Conservation (phyloP, 306 rosid species). For the Crotalaria pallida region DNA sequence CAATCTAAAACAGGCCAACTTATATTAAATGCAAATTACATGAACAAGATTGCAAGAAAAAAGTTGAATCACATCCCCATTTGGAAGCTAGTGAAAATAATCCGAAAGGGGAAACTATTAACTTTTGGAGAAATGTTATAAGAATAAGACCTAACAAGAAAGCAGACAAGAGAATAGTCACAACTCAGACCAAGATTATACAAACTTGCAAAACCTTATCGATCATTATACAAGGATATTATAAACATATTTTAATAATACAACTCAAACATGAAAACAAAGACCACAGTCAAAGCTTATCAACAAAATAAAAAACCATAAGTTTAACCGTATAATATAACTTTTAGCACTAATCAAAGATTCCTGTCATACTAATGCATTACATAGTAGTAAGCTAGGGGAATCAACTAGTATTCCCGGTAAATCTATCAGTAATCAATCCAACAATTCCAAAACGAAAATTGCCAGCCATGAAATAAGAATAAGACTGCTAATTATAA, state of each 20-base stretch:
- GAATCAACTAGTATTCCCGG: neutral
- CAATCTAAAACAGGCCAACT: slow-evolving; percentile 7
- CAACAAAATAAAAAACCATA: neutral
- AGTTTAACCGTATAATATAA: neutral
- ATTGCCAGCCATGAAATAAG: slow-evolving; percentile 5
- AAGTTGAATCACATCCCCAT: neutral
- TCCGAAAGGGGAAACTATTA: neutral
- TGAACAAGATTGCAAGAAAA: slow-evolving; percentile 1
- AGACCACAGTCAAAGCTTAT: neutral
- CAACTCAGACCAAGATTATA: neutral
- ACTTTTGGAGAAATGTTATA: neutral
- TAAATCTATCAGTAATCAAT: neutral
- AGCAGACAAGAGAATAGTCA: neutral
- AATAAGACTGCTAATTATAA: neutral
- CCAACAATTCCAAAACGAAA: slow-evolving; percentile 13
- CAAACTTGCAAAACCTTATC: neutral
- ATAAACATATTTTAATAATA: slow-evolving; percentile 11
- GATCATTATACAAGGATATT: neutral
- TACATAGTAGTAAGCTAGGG: neutral
- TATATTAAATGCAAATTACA: neutral
- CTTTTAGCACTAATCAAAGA: slow-evolving; percentile 2
- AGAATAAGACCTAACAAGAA: neutral
- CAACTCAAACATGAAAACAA: slow-evolving; percentile 8
- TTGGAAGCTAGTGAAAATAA: neutral
- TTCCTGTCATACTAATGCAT: neutral